Percentiles rank a stretch among this genome's conserved stretches.
These are phyloP conservation scores for Flaveria trinervia DNA, from an alignment of 129 eudicot genomes.

Conservation along the genomic window DNA sequence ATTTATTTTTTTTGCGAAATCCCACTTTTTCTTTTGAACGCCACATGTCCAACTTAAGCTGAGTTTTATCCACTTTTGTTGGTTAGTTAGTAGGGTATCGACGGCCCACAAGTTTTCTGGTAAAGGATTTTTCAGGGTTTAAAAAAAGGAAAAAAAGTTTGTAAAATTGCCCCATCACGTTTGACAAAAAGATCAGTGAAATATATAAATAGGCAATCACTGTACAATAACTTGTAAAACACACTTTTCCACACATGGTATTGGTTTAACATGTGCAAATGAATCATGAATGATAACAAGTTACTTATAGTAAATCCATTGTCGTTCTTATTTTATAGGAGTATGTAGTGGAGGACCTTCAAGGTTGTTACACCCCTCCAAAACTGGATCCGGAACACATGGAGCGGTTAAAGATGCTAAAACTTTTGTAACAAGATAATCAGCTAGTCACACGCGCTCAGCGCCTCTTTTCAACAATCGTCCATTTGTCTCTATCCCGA, in stretches of 20 bases:
- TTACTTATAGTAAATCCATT: not conserved
- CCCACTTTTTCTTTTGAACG: too few relatives aligned
- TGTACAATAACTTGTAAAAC: not conserved
- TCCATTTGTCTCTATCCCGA: not conserved
- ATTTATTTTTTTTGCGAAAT: not conserved
- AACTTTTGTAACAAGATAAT: slow-evolving; percentile 47
- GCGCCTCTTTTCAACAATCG: not conserved
- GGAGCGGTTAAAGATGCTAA: slow-evolving; percentile 67
- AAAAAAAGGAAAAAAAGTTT: too few relatives aligned
- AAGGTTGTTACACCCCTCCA: slow-evolving; percentile 70
- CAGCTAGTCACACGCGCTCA: not conserved
- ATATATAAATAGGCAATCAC: not conserved
- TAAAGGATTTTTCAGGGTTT: not conserved
- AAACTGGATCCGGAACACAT: slow-evolving; percentile 68
- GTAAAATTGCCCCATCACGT: not conserved
- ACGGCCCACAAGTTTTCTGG: not conserved
- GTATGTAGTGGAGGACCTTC: slow-evolving; percentile 79
- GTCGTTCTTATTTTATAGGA: slow-evolving; percentile 42
- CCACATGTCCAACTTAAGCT: too few relatives aligned
- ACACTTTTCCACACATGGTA: not conserved
- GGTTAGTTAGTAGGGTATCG: not conserved
- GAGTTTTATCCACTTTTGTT: too few relatives aligned
- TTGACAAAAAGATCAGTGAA: not conserved
- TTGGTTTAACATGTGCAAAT: not conserved
- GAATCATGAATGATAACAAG: slow-evolving; percentile 1